Conservation (phyloP, 2,329 filamentous ascomycete genomes). For the Pseudogymnoascus sp. region DNA sequence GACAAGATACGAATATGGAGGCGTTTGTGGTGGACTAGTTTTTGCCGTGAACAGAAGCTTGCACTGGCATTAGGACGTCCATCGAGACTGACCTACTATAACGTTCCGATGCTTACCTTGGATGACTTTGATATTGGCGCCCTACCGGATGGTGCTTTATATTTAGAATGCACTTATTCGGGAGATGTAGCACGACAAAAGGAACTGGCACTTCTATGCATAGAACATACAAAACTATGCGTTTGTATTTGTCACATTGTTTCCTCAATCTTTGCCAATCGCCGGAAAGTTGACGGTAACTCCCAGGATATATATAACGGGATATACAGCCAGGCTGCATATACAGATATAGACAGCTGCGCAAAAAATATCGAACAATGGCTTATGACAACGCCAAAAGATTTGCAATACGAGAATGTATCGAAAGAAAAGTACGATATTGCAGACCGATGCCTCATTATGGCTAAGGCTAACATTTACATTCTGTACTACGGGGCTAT, state of each 20-base stretch:
- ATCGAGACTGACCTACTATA: conserved; percentile 86
- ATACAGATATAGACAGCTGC: not conserved
- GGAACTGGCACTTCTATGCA: conserved; percentile 75
- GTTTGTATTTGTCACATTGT: conserved; percentile 81
- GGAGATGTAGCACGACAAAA: conserved; percentile 64
- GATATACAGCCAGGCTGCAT: not conserved
- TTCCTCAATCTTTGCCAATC: not conserved
- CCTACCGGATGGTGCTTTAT: conserved; percentile 60
- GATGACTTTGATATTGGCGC: conserved; percentile 72
- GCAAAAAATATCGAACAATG: not conserved
- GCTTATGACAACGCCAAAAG: not conserved
- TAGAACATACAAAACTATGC: conserved; percentile 80
- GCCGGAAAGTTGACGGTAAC: not conserved
- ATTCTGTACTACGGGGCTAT: not conserved
- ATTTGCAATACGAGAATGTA: not conserved
- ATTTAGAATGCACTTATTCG: conserved; percentile 60
- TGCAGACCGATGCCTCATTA: not conserved
- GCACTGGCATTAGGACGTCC: conserved; percentile 85
- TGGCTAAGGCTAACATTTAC: not conserved
- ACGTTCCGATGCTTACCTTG: conserved; percentile 78
- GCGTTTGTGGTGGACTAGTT: conserved; percentile 92
- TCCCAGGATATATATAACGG: not conserved
- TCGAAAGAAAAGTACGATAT: not conserved
- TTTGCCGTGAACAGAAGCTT: conserved; percentile 83
- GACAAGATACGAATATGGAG: conserved; percentile 76